Evolutionary conservation across 305 asterid genomes (phyloP).

Genomic region (Fraxinus angustifolia): DNA sequence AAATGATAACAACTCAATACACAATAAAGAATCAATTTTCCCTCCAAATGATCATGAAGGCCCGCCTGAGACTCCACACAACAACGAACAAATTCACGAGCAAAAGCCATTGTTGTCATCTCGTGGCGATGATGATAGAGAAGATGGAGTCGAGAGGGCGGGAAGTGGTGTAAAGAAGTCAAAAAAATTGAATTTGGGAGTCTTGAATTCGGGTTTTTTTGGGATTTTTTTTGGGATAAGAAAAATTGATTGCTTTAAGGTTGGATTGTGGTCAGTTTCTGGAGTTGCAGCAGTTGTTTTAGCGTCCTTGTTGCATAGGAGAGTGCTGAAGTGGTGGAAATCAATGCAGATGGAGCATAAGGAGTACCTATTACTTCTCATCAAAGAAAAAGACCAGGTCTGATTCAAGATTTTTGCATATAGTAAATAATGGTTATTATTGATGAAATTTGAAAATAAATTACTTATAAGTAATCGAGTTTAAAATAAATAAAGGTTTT

Average conservation of each 20-base stretch:
- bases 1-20: neutral
- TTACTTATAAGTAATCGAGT: neutral
- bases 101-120: slow-evolving; percentile 9
- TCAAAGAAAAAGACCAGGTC: slow-evolving; percentile 60
- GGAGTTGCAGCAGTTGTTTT: slow-evolving; percentile 38
- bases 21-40: slow-evolving; percentile 23
- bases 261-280: slow-evolving; percentile 29
- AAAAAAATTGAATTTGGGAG: slow-evolving; percentile 25
- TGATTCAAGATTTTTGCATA: neutral
- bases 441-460: neutral
- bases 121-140: slow-evolving; percentile 11
- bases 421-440: neutral
- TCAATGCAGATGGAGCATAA: slow-evolving; percentile 29
- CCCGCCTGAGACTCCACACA: slow-evolving; percentile 19
- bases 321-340: slow-evolving; percentile 36
- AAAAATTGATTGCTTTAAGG: slow-evolving; percentile 22
- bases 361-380: slow-evolving; percentile 33
- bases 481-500: neutral
- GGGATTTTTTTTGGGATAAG: slow-evolving; percentile 24
- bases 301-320: slow-evolving; percentile 30
- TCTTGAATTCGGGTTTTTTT: slow-evolving; percentile 24
- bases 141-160: neutral
- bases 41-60: slow-evolving; percentile 39
- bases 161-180: slow-evolving; percentile 13
- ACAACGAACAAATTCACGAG: slow-evolving; percentile 15